Evolutionary conservation across 768 basidiomycete species (phyloP), one percentile per base, ranked within the genome.

Genomic region (Amanita inopinata): DNA sequence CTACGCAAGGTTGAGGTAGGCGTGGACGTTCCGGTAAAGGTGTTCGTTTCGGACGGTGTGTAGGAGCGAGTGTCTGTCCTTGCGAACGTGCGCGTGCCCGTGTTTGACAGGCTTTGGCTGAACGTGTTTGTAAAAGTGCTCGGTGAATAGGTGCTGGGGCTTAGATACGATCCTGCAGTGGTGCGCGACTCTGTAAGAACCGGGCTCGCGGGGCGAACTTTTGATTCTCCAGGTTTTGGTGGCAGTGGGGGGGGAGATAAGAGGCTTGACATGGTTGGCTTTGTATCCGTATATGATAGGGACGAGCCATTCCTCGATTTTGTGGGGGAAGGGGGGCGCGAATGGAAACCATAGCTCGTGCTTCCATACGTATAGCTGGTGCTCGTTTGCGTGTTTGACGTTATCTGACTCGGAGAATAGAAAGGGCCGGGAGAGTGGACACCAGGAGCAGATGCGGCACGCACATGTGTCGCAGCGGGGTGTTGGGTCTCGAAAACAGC

Each of bases 401-500:
- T 53, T 2, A 54, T 56, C 22, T 58, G 55, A 22, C 58, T 55
- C 20, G 34, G 43, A 8, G 43, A 31, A 44, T 44, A 37, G 34
- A 55, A 64, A 7, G 71, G 67, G 38, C 68, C 69, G 3, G 64
- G 47, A 3, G 65, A 54, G 28, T 60, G 57, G 31, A 61, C 62
- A 2, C 63, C 66, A 1, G 74, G 75, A 28, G 68, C 61, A 3
- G 83, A 83, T 0, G 73, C 55, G 0, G 71, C 63, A 23, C 83
- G 70, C 5, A 70, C 58, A 51, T 81, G 80, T n/a, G 66, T 57
- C 17, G 56, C 61, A 11, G 65, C 61, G 15, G 66, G 66, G 22
- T 61, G 60, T 12, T 58, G 63, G 5, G 71, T 64, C 44, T 66
- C 86, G 46, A 87, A 89, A 20, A 80, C 75, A 0, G 85, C 83